Conservation (phyloP, 2,329 filamentous ascomycete genomes). For the Thelonectria discophora region DNA sequence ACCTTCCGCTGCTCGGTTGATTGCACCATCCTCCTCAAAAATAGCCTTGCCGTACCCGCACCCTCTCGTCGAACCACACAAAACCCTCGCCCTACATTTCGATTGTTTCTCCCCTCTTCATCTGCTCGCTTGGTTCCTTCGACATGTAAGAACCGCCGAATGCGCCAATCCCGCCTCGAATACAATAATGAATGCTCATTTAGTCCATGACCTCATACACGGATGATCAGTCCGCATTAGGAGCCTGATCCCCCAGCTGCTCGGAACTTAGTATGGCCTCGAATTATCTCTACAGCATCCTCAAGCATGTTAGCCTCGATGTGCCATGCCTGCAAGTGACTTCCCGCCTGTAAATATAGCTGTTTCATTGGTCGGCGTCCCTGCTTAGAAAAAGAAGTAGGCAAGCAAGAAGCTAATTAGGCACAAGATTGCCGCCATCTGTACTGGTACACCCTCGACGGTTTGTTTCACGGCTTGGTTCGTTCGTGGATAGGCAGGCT, state of each 20-base stretch:
- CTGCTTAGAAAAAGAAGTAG: conserved; percentile 89
- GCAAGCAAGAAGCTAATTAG: conserved; percentile 91
- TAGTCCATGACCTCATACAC: conserved; percentile 30
- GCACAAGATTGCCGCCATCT: conserved; percentile 84
- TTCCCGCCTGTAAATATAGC: conserved; percentile 6
- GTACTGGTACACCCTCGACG: conserved; percentile 82
- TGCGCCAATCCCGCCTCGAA: conserved; percentile 20
- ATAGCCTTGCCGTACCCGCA: conserved; percentile 14
- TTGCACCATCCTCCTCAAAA: conserved; percentile 15
- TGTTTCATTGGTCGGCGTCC: conserved; percentile 7
- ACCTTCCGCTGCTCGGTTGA: conserved; percentile 28
- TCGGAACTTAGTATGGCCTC: conserved; percentile 15
- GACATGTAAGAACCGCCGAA: conserved; percentile 19
- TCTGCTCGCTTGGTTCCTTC: conserved; percentile 6
- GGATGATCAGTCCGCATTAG: conserved; percentile 14
- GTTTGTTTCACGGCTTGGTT: conserved; percentile 66
- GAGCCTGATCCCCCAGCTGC: conserved; percentile 12
- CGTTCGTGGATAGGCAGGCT: conserved; percentile 57
- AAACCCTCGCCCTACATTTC: conserved; percentile 10
- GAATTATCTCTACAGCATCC: conserved; percentile 8
- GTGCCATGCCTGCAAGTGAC: conserved; percentile 1
- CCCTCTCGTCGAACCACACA: not conserved
- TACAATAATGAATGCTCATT: conserved; percentile 30
- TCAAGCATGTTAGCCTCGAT: conserved; percentile 8
- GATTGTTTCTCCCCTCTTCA: not conserved